Base-by-base conservation (phyloP, 768 basidiomycete genomes). In the Leccinum subgranulosum region DNA sequence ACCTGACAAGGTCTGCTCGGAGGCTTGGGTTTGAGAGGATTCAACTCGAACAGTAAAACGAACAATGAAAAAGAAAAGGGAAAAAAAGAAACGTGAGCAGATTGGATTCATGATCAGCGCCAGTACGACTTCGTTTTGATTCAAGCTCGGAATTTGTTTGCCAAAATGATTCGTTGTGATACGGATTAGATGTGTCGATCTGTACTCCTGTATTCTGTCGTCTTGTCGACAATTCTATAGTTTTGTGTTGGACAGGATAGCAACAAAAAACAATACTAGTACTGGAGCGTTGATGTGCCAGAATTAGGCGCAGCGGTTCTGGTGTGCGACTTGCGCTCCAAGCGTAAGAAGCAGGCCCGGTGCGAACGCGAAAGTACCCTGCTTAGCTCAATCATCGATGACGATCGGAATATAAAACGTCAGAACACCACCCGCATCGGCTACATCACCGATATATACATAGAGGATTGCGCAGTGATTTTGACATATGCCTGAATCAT, bases 401-500 rank as follows among this genome's bases (percentile, higher is more conserved):
- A 90, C 82, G 1, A 87, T 88, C 45, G 92, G 92, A 52, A 94
- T 85, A 66, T 93, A 94, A 68, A 90, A 94, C 3, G 92, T 94
- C 60, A 94, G 76, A 43, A 94, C 89, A 3, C 91, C 92, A 47
- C 92, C 90, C 0, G 87, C 84, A 55, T 90, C 85, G 5, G 83
- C 82, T 11, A 86, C 79, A 31, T 91, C 86, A 10, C 92, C 92
- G 46, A 94, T 87, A 66, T 94, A 94, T 54, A 94, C 91, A 61
- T 94, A 94, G 51, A 94, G 79, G 62, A 94, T 94, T 57, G 90
- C 79, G 67, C 91, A 94, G 60, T 93, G 88, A 57, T 84, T 80
- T 62, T 86, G 84, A 67, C 92, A 94, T 51, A 94, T 80, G 66
- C 88, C 92, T 94, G 65, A 0, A 25, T 58, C 3, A 31, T 46